phyloP scores from a whole-genome alignment of 495 filamentous ascomycete species.

The Thermothielavioides terrestris region DNA sequence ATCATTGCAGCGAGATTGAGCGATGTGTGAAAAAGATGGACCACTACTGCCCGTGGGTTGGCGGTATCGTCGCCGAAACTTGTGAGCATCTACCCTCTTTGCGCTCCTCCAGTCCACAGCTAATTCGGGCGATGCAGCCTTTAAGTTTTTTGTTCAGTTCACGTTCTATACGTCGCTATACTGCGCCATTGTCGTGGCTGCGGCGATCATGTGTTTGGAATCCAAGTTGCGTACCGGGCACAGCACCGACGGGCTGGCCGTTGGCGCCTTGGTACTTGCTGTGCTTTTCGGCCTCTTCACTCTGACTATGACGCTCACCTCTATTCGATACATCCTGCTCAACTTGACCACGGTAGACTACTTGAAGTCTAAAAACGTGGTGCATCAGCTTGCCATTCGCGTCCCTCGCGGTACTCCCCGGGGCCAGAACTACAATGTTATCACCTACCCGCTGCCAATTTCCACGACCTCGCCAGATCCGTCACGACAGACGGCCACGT shows the following conservation, averaged over 20 bases:
- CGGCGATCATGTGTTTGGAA: constrained; percentile 26
- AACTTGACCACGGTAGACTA: constrained; percentile 83
- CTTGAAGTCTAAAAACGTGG: constrained; percentile 49
- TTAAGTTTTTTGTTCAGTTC: constrained; percentile 89
- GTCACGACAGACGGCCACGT: background rate
- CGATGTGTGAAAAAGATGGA: constrained; percentile 85
- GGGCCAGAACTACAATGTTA: constrained; percentile 30
- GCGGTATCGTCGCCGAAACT: constrained; percentile 76
- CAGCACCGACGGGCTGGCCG: constrained; percentile 28
- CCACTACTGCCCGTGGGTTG: constrained; percentile 94
- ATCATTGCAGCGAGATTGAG: constrained; percentile 74
- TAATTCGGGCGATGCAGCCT: constrained; percentile 35
- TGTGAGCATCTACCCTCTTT: constrained; percentile 28
- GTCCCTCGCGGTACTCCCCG: constrained; percentile 45
- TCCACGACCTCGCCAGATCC: constrained; percentile 9
- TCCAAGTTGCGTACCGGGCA: constrained; percentile 15
- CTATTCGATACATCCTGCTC: constrained; percentile 54
- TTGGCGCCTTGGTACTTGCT: constrained; percentile 34
- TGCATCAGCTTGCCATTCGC: constrained; percentile 69
- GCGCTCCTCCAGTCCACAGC: background rate
- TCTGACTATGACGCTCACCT: constrained; percentile 61
- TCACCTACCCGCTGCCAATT: constrained; percentile 34
- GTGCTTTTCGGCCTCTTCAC: constrained; percentile 70
- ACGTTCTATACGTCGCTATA: constrained; percentile 60
- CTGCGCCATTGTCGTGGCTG: constrained; percentile 53